Base-by-base conservation (phyloP, 352 stramenopile genomes). In the Pythium inflatum region DNA sequence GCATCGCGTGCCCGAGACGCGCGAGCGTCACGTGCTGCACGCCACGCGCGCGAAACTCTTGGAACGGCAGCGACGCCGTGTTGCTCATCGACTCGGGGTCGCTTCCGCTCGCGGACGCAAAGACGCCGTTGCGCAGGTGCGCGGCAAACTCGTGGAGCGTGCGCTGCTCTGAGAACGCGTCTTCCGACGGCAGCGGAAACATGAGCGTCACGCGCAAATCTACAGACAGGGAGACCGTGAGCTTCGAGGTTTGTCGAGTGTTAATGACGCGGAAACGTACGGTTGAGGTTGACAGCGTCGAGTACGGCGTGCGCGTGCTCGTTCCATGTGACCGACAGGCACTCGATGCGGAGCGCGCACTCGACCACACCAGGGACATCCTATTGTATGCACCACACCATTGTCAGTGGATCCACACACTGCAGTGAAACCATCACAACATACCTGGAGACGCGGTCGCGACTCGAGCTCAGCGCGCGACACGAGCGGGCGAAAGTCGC, bases 101-200 rank as follows among this genome's bases (percentile, higher is more conserved):
- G 59, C 46, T 68, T 14, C 25, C 28, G 28, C 34, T 66, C 8
- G 59, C 51, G 20, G 57, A 62, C 18, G 63, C 36, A 40, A 89
- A 79, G 46, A 91, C 72, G 30, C 85, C 85, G 13, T 83, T 81
- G 34, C 77, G 85, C 27, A 93, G 79, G 25, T 82, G 79, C 31
- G 91, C 83, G 1, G 87, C 87, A 31, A 94, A 80, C 62, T 93
- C 82, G n/a, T 91, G 76, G 13, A 95, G 75, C 46, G 86, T 88
- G n/a, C 86, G 84, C 64, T 95, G 88, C 43, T 89, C 85, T 3
- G 86, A 90, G 57, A 95, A 95, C 38, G 90, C 87, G 58, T 95
- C 88, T 69, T 95, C 88, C 0, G 83, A 91, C 38, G 88, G 88
- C 18, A 95, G 66, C 2, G 88, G 88, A 59, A 94, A 95, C 63